phyloP scores from a whole-genome alignment of 1,284 basidiomycete species.

The Naganishia cerealis region DNA sequence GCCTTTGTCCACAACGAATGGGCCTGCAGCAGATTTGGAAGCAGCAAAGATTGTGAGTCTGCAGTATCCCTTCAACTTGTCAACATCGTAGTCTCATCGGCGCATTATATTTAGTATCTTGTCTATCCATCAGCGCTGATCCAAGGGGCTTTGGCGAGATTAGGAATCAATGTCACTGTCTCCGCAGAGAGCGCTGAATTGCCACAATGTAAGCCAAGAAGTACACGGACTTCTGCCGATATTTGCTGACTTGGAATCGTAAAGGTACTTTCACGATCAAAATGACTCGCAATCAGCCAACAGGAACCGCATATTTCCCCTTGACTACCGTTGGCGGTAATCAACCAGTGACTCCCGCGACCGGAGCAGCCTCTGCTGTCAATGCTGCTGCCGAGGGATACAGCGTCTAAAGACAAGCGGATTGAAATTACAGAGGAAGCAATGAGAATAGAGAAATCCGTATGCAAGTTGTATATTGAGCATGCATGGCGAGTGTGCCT shows the following conservation, averaged over 20 bases:
- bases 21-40: conserved; percentile 70
- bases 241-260: not conserved
- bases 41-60: conserved; percentile 67
- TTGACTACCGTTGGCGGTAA: conserved; percentile 22
- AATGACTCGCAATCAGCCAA: conserved; percentile 23
- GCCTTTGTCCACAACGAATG: conserved; percentile 73
- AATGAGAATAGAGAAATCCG: not conserved
- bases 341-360: conserved; percentile 16
- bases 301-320: conserved; percentile 25
- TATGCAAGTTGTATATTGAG: conserved; percentile 7
- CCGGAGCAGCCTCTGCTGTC: not conserved
- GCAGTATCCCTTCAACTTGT: not conserved
- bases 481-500: not conserved
- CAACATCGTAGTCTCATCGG: conserved; percentile 10
- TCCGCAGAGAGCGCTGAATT: conserved; percentile 73
- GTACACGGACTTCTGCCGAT: not conserved
- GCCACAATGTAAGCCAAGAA: conserved; percentile 70
- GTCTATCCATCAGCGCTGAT: conserved; percentile 77
- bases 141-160: conserved; percentile 71
- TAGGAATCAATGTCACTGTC: conserved; percentile 74
- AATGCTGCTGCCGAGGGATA: conserved; percentile 6
- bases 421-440: not conserved
- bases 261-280: conserved; percentile 29
- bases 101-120: conserved; percentile 61
- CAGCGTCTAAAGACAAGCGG: not conserved